Evolutionary conservation across 129 eudicot species (phyloP).

Genomic region (Chrysanthemum seticuspe): DNA sequence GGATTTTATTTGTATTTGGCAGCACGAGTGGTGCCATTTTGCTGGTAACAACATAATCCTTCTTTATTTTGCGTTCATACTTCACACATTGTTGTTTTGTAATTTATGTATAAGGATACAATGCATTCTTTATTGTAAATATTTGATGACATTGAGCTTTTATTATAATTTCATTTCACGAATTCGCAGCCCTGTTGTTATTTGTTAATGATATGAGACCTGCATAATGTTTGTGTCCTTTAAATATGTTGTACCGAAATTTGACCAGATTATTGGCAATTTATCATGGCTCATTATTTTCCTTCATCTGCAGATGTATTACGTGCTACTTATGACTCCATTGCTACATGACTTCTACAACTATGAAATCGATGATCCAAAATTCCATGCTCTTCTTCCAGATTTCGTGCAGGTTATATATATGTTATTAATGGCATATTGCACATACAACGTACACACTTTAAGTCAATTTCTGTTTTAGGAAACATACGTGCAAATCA

Average conservation of each 20-base stretch:
- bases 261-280: background rate
- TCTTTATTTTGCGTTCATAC: background rate
- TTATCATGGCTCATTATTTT: background rate
- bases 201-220: background rate
- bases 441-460: background rate
- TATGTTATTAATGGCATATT: background rate
- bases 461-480: background rate
- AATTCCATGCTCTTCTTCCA: constrained; percentile 33
- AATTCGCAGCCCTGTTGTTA: background rate
- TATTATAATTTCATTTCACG: background rate
- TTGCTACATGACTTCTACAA: constrained; percentile 65
- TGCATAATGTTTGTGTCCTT: background rate
- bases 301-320: constrained; percentile 41
- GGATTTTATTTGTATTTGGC: constrained; percentile 77
- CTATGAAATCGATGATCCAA: constrained; percentile 41
- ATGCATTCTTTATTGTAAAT: background rate
- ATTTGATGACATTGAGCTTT: background rate
- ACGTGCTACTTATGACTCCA: constrained; percentile 56
- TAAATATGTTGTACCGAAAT: background rate
- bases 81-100: constrained; percentile 8
- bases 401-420: constrained; percentile 65
- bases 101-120: background rate
- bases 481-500: background rate
- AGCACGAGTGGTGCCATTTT: constrained; percentile 70
- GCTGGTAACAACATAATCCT: constrained; percentile 51